Percentiles rank a stretch among this genome's conserved stretches.
Evolutionary conservation across 2,329 filamentous ascomycete species (phyloP).

Genomic region (Botrytis paeoniae): DNA sequence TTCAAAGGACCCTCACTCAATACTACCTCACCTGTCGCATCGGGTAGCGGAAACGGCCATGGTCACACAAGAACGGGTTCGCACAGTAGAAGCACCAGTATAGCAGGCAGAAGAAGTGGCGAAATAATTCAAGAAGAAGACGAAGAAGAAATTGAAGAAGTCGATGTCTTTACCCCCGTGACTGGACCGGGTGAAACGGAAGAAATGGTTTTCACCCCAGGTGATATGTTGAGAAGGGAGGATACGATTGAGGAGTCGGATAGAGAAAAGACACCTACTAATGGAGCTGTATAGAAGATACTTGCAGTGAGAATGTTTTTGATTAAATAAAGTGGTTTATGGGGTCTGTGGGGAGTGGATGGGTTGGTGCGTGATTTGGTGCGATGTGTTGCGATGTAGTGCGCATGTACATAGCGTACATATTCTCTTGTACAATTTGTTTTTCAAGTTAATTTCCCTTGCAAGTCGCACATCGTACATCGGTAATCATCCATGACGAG

Average conservation of each 20-base stretch:
- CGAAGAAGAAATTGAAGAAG: constrained; percentile 23
- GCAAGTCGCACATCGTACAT: neutral
- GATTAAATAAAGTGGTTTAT: neutral
- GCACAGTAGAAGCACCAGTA: constrained; percentile 58
- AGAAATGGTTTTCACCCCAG: constrained; percentile 32
- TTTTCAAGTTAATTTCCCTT: neutral
- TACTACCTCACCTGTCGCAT: constrained; percentile 31
- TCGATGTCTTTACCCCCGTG: constrained; percentile 55
- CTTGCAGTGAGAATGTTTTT: neutral
- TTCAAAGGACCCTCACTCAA: constrained; percentile 77
- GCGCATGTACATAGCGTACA: constrained; percentile 14
- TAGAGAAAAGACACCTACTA: constrained; percentile 19
- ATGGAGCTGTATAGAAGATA: constrained; percentile 2
- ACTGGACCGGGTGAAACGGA: constrained; percentile 33
- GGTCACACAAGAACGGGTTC: constrained; percentile 35
- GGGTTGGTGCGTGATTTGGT: neutral
- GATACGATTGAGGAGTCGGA: constrained; percentile 11
- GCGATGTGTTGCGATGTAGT: neutral
- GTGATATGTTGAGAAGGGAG: constrained; percentile 13
- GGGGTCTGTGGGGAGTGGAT: neutral
- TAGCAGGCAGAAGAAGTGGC: constrained; percentile 64
- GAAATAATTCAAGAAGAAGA: constrained; percentile 55
- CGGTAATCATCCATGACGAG: neutral
- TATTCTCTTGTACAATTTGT: constrained; percentile 14
- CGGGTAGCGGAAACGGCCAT: constrained; percentile 35